Evolutionary conservation across 495 filamentous ascomycete genomes (phyloP), one percentile per base, ranked within the genome.

Genomic region (Hypoxylon fragiforme): DNA sequence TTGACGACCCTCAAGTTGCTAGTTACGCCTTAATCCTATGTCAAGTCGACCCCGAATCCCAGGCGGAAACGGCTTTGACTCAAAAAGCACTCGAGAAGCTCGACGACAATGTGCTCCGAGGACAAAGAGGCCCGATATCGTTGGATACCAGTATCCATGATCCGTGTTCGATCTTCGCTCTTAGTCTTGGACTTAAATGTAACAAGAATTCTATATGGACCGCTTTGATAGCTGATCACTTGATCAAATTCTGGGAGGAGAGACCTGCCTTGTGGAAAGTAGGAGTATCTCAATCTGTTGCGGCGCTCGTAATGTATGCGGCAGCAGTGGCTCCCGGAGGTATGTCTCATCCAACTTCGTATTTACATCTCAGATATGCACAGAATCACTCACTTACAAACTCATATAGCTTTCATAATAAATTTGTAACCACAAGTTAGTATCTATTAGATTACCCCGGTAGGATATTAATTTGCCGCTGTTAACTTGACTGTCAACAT

Each of bases 401-500:
- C n/a, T n/a, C n/a, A n/a, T n/a, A n/a, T n/a, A n/a, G n/a, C n/a
- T n/a, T n/a, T n/a, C n/a, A n/a, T n/a, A n/a, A n/a, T n/a, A n/a
- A n/a, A n/a, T n/a, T n/a, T n/a, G n/a, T n/a, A n/a, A n/a, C n/a
- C n/a, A n/a, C n/a, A n/a, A n/a, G n/a, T n/a, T n/a, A n/a, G n/a
- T n/a, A n/a, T n/a, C n/a, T n/a, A n/a, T n/a, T n/a, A n/a, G n/a
- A n/a, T n/a, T n/a, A n/a, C n/a, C n/a, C n/a, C n/a, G n/a, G n/a
- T n/a, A n/a, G n/a, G n/a, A n/a, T n/a, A n/a, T n/a, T n/a, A n/a
- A n/a, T n/a, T n/a, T n/a, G n/a, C n/a, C n/a, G n/a, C n/a, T 28
- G 60, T 60, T 14, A 68, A 38, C 36, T 62, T 66, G 1, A 68
- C 47, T 9, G 66, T 69, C 18, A 69, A 56, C 28, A 69, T 65